Conservation (phyloP, 2,329 filamentous ascomycete genomes). For the Camptophora hylomeconis region DNA sequence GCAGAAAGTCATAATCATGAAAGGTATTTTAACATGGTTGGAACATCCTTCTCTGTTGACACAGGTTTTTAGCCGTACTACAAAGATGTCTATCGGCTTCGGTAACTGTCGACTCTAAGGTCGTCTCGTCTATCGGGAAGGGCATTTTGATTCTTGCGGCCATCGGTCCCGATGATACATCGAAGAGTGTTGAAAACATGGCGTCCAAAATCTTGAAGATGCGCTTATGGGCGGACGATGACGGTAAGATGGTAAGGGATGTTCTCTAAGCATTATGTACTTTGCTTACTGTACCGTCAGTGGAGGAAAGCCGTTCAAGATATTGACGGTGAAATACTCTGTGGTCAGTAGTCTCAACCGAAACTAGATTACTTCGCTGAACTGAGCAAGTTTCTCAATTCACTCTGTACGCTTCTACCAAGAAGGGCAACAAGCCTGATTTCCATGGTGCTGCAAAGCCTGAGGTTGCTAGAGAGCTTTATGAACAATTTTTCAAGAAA, state of each 20-base stretch:
- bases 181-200: constrained; percentile 73
- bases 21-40: not conserved
- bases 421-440: constrained; percentile 88
- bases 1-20: constrained; percentile 4
- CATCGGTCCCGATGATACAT: constrained; percentile 77
- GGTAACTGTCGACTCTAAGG: constrained; percentile 81
- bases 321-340: constrained; percentile 83
- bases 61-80: constrained; percentile 59
- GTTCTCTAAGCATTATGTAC: not conserved
- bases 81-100: constrained; percentile 92
- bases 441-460: constrained; percentile 79
- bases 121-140: constrained; percentile 82
- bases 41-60: not conserved
- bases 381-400: constrained; percentile 72
- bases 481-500: constrained; percentile 68
- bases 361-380: constrained; percentile 20
- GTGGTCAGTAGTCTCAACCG: too few relatives aligned
- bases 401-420: constrained; percentile 82
- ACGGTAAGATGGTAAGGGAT: constrained; percentile 48
- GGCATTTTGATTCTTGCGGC: constrained; percentile 86
- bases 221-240: constrained; percentile 79
- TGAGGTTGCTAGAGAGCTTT: constrained; percentile 66
- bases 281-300: constrained; percentile 30
- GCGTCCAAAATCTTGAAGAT: constrained; percentile 79
- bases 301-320: constrained; percentile 89